These are phyloP conservation scores for Candida sanyaensis DNA, from an alignment of 1,139 yeast species.

Conservation along the genomic window DNA sequence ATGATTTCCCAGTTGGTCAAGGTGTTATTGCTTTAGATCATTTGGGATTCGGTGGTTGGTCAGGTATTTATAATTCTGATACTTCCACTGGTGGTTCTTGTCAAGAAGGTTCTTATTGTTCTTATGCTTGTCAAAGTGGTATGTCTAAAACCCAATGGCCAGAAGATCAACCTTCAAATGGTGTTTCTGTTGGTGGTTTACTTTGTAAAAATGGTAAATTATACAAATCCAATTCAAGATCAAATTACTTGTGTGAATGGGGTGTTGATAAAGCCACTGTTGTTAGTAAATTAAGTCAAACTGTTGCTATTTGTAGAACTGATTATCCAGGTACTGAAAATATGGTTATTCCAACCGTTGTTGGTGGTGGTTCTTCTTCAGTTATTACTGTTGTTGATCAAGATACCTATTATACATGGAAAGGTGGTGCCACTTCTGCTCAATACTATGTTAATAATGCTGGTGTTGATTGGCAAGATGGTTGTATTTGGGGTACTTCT, in stretches of 20 bases:
- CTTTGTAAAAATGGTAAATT: slow-evolving; percentile 68
- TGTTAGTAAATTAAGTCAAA: slow-evolving; percentile 52
- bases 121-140: slow-evolving; percentile 87
- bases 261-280: slow-evolving; percentile 65
- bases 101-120: slow-evolving; percentile 76
- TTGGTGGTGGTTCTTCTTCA: slow-evolving; percentile 55
- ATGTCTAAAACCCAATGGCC: slow-evolving; percentile 94
- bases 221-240: slow-evolving; percentile 62
- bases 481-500: slow-evolving; percentile 73
- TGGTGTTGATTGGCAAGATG: slow-evolving; percentile 71
- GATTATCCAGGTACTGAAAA: slow-evolving; percentile 90
- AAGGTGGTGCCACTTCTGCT: slow-evolving; percentile 66
- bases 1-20: slow-evolving; percentile 66
- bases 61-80: slow-evolving; percentile 64
- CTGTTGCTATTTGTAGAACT: slow-evolving; percentile 80
- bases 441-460: slow-evolving; percentile 84
- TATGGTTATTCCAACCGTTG: slow-evolving; percentile 80
- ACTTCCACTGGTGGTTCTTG: slow-evolving; percentile 69
- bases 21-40: slow-evolving; percentile 65
- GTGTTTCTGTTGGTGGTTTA: slow-evolving; percentile 82
- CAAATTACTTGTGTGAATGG: slow-evolving; percentile 75
- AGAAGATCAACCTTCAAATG: slow-evolving; percentile 64
- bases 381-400: slow-evolving; percentile 69
- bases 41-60: slow-evolving; percentile 66
- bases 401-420: slow-evolving; percentile 63